Percentiles rank a stretch among this genome's conserved stretches.
These are phyloP conservation scores for Onygenales sp. DNA, from an alignment of 2,329 filamentous ascomycete species.

Conservation along the genomic window DNA sequence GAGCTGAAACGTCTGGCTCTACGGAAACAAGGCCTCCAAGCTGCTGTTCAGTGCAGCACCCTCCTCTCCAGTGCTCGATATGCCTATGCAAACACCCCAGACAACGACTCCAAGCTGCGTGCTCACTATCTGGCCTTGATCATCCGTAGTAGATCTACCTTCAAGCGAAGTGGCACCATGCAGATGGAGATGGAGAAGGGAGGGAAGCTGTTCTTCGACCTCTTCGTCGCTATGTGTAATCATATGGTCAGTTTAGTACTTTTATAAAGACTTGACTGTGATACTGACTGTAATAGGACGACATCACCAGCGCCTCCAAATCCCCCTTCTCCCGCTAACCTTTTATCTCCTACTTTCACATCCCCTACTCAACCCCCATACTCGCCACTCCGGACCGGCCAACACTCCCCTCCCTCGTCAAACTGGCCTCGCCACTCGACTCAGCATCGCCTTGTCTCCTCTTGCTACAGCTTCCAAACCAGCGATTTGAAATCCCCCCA, in stretches of 20 bases:
- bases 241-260: conserved; percentile 56
- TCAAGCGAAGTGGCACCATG: conserved; percentile 92
- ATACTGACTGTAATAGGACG: conserved; percentile 16
- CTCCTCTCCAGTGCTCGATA: conserved; percentile 82
- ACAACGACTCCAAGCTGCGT: conserved; percentile 80
- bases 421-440: neutral
- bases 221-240: conserved; percentile 88
- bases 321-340: conserved; percentile 14
- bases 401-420: neutral
- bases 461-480: neutral
- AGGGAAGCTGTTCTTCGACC: conserved; percentile 81
- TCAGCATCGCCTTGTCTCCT: neutral
- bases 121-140: conserved; percentile 89
- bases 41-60: conserved; percentile 72
- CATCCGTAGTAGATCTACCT: conserved; percentile 75
- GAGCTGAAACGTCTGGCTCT: conserved; percentile 78
- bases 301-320: conserved; percentile 13
- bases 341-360: neutral
- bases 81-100: conserved; percentile 80
- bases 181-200: conserved; percentile 88
- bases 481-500: too few relatives aligned
- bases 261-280: conserved; percentile 18
- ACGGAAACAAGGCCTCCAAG: conserved; percentile 81
- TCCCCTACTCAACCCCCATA: neutral
- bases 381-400: neutral